phyloP scores from a whole-genome alignment of 306 rosid species.

The Prunus kanzakura region DNA sequence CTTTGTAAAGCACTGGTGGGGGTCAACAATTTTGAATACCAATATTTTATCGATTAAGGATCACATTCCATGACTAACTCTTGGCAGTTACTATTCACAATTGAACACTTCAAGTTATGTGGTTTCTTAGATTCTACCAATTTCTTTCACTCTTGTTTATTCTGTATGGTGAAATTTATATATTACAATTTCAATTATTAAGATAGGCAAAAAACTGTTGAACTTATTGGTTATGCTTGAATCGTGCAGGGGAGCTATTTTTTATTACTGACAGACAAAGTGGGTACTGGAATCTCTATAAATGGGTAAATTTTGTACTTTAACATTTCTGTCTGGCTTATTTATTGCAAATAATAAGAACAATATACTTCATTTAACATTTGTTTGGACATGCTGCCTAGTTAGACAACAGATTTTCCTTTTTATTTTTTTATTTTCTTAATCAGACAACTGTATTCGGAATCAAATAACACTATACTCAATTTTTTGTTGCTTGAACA shows the following conservation, averaged over 20 bases:
- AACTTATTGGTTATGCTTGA: slow-evolving; percentile 8
- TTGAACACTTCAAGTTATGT: neutral
- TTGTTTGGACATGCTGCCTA: too few species aligned
- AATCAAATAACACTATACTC: neutral
- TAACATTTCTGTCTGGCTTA: neutral
- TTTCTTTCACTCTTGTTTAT: slow-evolving; percentile 4
- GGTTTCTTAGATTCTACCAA: neutral
- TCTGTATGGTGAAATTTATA: slow-evolving; percentile 4
- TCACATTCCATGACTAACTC: neutral
- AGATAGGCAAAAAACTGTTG: slow-evolving; percentile 1
- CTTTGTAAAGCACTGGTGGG: neutral
- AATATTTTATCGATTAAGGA: neutral
- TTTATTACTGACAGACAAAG: slow-evolving; percentile 72
- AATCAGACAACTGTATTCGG: neutral
- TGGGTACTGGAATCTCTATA: slow-evolving; percentile 94
- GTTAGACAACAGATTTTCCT: neutral
- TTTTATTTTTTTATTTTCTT: neutral
- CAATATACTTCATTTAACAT: neutral
- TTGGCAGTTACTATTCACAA: neutral
- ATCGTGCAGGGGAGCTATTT: slow-evolving; percentile 78
- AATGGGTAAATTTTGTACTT: slow-evolving; percentile 65
- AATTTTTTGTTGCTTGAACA: slow-evolving; percentile 5
- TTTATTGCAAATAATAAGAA: slow-evolving; percentile 7
- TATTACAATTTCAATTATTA: neutral
- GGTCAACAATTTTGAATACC: neutral